phyloP scores from a whole-genome alignment of 805 yeast species.

The Metschnikowia peoriensis region DNA sequence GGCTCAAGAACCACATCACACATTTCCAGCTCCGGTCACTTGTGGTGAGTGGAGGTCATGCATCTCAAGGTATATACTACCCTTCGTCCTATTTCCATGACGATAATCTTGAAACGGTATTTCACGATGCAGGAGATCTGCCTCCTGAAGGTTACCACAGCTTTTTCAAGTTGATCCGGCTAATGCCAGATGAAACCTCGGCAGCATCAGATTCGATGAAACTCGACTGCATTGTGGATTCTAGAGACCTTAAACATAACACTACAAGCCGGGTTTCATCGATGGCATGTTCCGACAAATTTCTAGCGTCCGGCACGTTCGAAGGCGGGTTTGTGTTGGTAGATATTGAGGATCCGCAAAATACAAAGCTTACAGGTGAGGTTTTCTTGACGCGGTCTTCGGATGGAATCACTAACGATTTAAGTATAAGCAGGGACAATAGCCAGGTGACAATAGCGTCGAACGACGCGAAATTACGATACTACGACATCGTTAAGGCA shows the following conservation, averaged over 20 bases:
- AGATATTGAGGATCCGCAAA: conserved; percentile 27
- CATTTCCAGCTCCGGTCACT: conserved; percentile 60
- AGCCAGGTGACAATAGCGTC: conserved; percentile 45
- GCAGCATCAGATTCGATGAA: conserved; percentile 23
- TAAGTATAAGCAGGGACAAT: conserved; percentile 31
- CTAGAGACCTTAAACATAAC: conserved; percentile 26
- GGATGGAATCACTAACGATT: conserved; percentile 55
- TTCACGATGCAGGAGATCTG: conserved; percentile 18
- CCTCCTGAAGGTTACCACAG: conserved; percentile 24
- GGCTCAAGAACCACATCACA: conserved; percentile 47
- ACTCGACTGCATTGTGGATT: conserved; percentile 39
- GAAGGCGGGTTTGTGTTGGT: conserved; percentile 49
- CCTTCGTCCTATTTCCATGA: conserved; percentile 37
- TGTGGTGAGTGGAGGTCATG: conserved; percentile 38
- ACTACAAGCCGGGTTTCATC: conserved; percentile 47
- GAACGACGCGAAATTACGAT: conserved; percentile 46
- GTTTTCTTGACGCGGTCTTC: conserved; percentile 38
- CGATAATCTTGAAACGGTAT: conserved; percentile 25
- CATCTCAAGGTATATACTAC: conserved; percentile 37
- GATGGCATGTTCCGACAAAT: conserved; percentile 40
- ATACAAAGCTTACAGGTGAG: conserved; percentile 27
- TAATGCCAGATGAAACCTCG: conserved; percentile 28
- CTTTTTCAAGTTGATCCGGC: conserved; percentile 36
- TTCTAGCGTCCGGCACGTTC: conserved; percentile 52
- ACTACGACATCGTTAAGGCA: conserved; percentile 34